These are phyloP conservation scores for Medicago arabica DNA, from an alignment of 306 rosid species.

Conservation along the genomic window DNA sequence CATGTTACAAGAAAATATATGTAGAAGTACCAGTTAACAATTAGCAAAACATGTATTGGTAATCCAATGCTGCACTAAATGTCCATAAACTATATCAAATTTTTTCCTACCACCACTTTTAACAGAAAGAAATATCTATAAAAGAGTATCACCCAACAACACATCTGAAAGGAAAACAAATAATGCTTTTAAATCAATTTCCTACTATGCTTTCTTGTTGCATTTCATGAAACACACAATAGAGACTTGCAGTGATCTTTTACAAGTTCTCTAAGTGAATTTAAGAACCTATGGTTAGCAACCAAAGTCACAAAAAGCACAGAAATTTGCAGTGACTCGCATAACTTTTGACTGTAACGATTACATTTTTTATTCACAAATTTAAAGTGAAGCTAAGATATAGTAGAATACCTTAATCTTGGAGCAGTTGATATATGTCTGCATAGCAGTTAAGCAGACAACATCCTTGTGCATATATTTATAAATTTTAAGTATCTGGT, in stretches of 20 bases:
- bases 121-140: background rate
- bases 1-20: background rate
- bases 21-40: background rate
- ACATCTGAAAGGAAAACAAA: slow-evolving; percentile 20
- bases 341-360: background rate
- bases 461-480: slow-evolving; percentile 56
- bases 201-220: background rate
- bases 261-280: slow-evolving; percentile 12
- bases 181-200: slow-evolving; percentile 31
- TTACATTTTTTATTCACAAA: slow-evolving; percentile 10
- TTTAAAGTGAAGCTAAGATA: slow-evolving; percentile 6
- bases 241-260: background rate
- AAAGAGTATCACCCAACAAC: background rate
- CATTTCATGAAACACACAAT: slow-evolving; percentile 17
- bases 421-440: slow-evolving; percentile 52
- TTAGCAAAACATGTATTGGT: background rate
- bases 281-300: slow-evolving; percentile 18
- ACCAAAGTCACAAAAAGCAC: slow-evolving; percentile 21
- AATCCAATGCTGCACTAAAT: background rate
- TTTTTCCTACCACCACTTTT: slow-evolving; percentile 15
- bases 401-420: slow-evolving; percentile 56
- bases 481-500: slow-evolving; percentile 49
- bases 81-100: background rate
- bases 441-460: slow-evolving; percentile 51
- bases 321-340: background rate